These are phyloP conservation scores for Colletotrichum zoysiae DNA, from an alignment of 2,329 filamentous ascomycete genomes.

Conservation along the genomic window DNA sequence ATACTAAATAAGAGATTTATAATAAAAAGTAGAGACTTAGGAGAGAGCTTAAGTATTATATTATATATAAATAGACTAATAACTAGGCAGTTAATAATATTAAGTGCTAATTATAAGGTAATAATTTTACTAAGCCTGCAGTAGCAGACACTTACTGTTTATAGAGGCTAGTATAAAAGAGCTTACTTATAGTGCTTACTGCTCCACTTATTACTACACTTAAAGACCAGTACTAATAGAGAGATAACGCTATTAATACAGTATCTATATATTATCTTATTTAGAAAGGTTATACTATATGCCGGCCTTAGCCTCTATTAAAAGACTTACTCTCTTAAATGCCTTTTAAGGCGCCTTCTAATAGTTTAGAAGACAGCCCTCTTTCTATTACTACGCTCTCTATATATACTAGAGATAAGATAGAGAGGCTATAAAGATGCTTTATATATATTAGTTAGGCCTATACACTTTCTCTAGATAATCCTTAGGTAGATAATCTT, in stretches of 20 bases:
- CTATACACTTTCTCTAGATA: too few relatives aligned
- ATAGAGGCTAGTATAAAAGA: constrained; percentile 40
- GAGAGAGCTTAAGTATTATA: constrained; percentile 38
- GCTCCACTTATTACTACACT: constrained; percentile 28
- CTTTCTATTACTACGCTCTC: too few relatives aligned
- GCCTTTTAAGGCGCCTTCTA: neutral
- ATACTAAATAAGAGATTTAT: constrained; percentile 10
- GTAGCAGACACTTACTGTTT: constrained; percentile 13
- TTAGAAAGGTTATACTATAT: neutral
- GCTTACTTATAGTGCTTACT: constrained; percentile 39
- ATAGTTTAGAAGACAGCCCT: too few relatives aligned
- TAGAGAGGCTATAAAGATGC: too few relatives aligned
- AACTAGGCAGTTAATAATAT: constrained; percentile 44
- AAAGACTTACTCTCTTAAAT: neutral
- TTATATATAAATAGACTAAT: constrained; percentile 41
- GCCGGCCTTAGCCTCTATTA: neutral
- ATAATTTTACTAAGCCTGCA: constrained; percentile 38
- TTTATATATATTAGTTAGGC: too few relatives aligned
- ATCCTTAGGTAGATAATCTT: too few relatives aligned
- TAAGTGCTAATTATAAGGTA: constrained; percentile 42
- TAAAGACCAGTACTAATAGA: constrained; percentile 36
- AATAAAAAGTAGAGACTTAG: constrained; percentile 43
- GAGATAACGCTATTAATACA: constrained; percentile 37
- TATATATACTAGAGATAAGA: too few relatives aligned
- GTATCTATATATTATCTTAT: constrained; percentile 37